Evolutionary conservation across 371 early-diverging fungal species (phyloP), one percentile per base, ranked within the genome.

Genomic region (Dinochytrium kinnereticum): DNA sequence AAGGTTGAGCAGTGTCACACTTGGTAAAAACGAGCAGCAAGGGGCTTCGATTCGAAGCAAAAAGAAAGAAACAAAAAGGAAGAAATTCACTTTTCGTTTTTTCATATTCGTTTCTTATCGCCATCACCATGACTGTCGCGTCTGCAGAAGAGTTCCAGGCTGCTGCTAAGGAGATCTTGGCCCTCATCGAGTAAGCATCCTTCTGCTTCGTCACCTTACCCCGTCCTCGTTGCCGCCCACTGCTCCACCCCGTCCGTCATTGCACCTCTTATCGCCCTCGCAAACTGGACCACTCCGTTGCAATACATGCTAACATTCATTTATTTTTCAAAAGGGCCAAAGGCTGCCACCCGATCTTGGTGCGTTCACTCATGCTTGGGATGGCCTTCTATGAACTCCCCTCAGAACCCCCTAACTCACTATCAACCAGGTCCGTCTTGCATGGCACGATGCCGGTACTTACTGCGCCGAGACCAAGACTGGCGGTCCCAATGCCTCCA

Each of bases 391-490:
- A n/a, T n/a, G n/a, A n/a, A n/a, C n/a, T n/a, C n/a, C n/a, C n/a
- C n/a, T n/a, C n/a, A n/a, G n/a, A n/a, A n/a, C n/a, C n/a, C n/a
- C n/a, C n/a, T n/a, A n/a, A n/a, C n/a, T n/a, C n/a, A n/a, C n/a
- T n/a, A n/a, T n/a, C n/a, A n/a, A n/a, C n/a, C 7, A 55, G 24
- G 57, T 55, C 57, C 57, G 57, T 38, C 59, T 80, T 21, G 76
- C 76, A 13, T 95, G 96, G 96, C 96, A 95, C 82, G 86, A 94
- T 3, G 89, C 94, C 51, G 96, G 96, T 28, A 95, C 96, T 36
- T 95, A 89, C 77, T 91, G 26, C 36, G 61, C 81, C 72, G 86
- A 84, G 55, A 78, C 90, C 55, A 85, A 87, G 68, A 92, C 93
- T 30, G 96, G 96, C 61, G 96, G 96, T 44, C 91, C 93, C 73